phyloP scores from a whole-genome alignment of 129 eudicot species.

The Ambrosia trifida region DNA sequence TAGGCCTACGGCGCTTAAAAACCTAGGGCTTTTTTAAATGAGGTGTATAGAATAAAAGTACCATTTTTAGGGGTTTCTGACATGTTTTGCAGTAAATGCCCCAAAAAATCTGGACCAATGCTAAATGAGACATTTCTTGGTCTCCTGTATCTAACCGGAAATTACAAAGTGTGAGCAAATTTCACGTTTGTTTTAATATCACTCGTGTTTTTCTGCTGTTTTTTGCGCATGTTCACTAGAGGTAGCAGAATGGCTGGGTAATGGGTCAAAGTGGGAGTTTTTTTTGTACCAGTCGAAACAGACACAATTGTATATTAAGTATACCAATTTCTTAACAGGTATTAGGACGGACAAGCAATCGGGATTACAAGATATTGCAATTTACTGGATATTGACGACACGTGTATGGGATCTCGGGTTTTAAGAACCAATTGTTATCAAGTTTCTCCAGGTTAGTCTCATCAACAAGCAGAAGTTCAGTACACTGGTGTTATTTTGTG shows the following conservation, averaged over 20 bases:
- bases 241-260: conserved; percentile 12
- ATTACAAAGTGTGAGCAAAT: conserved; percentile 85
- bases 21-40: too few relatives aligned
- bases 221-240: conserved; percentile 11
- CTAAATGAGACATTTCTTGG: conserved; percentile 98
- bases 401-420: conserved; percentile 14
- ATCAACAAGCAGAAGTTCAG: not conserved
- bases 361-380: conserved; percentile 15
- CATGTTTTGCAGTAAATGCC: conserved; percentile 72
- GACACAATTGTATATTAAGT: not conserved
- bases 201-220: not conserved
- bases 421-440: conserved; percentile 14
- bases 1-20: too few relatives aligned
- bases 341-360: conserved; percentile 7
- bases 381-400: conserved; percentile 16
- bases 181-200: conserved; percentile 4
- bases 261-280: not conserved
- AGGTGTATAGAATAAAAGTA: too few relatives aligned
- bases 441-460: conserved; percentile 15
- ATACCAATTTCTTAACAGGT: not conserved
- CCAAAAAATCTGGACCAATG: conserved; percentile 95
- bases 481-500: not conserved
- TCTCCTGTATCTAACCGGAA: conserved; percentile 87
- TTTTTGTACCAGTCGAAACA: not conserved
- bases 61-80: too few relatives aligned